Base-by-base conservation (phyloP, 2,329 filamentous ascomycete genomes). In the Pseudogymnoascus sp. region DNA sequence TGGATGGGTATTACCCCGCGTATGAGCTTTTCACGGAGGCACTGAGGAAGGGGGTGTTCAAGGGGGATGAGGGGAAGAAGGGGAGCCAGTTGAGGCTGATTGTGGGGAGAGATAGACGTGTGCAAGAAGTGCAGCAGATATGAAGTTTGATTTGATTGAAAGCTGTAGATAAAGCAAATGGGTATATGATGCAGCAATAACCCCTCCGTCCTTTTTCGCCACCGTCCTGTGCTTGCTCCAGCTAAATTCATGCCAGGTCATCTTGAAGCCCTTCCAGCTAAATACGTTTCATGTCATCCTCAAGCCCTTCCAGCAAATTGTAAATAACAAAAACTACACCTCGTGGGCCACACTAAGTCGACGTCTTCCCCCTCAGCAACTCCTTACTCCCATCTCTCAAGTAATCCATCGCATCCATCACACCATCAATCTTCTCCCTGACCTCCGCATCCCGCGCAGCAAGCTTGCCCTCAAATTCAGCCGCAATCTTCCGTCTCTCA, bases 1-100 rank as follows among this genome's bases (percentile, higher is more conserved):
- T 90, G 14, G 82, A 88, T 71, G 85, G 85, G 66, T 75, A 76
- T 71, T 76, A 71, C 69, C 82, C 83, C 11, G 81, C 80, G 21
- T 85, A 85, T 69, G 83, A 85, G 70, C 71, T 85, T 3, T 85
- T 80, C 69, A 75, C 80, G 3, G 78, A 80, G 37, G 70, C 70
- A 2, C 70, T 85, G 52, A 75, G 81, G 61, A 64, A 74, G n/a
- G 81, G 82, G 0, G 74, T 82, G 1, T 81, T 83, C 61, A 65
- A 65, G 5, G 68, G 67, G 3, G 65, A 64, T 1, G 55, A 65
- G 60, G 65, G 60, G 4, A 43, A 76, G 23, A 70, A 73, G 52
- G 79, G 78, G 4, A 76, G 81, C 60, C 45, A 55, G 16, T 5
- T 55, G n/a, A 75, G 81, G 61, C 70, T 84, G 49, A 73, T 82